Conservation (phyloP, 2,329 filamentous ascomycete species). For the Domatiomyces catenatus region DNA sequence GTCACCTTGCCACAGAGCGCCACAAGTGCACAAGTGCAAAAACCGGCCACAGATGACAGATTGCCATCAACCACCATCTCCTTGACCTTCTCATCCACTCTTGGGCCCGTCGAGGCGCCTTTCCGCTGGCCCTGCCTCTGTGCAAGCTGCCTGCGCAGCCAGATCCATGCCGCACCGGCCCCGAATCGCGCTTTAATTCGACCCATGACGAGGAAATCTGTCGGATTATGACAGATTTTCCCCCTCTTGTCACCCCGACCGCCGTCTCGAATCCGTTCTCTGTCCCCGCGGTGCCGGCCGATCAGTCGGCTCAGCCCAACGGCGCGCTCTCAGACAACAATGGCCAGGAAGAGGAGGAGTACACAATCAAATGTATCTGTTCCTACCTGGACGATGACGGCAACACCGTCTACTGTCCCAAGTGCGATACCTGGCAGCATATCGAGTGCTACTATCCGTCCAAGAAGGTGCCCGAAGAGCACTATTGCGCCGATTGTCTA, state of each 20-base stretch:
- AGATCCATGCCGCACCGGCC: slow-evolving; percentile 6
- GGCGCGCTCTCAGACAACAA: slow-evolving; percentile 28
- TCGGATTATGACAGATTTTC: slow-evolving; percentile 41
- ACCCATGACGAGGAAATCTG: slow-evolving; percentile 32
- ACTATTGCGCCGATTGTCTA: slow-evolving; percentile 80
- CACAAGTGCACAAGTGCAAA: background rate
- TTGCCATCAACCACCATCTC: background rate
- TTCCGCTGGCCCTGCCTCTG: background rate
- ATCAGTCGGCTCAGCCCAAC: slow-evolving; percentile 26
- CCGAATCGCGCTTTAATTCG: slow-evolving; percentile 10
- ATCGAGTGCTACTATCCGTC: slow-evolving; percentile 88
- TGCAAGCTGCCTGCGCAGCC: background rate
- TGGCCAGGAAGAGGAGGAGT: slow-evolving; percentile 36
- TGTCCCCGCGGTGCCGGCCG: slow-evolving; percentile 26
- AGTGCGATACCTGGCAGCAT: slow-evolving; percentile 95
- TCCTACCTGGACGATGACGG: slow-evolving; percentile 88
- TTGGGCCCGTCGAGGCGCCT: background rate
- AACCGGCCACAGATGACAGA: background rate
- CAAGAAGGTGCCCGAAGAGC: slow-evolving; percentile 58
- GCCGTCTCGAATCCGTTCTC: slow-evolving; percentile 31
- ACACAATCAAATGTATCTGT: slow-evolving; percentile 97
- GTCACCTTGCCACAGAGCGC: background rate
- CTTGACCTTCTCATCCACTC: background rate
- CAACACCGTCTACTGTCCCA: slow-evolving; percentile 91
- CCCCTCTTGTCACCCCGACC: slow-evolving; percentile 34